Evolutionary conservation across 192 early-diverging fungal genomes (phyloP).

Genomic region (Backusella psychrophila): DNA sequence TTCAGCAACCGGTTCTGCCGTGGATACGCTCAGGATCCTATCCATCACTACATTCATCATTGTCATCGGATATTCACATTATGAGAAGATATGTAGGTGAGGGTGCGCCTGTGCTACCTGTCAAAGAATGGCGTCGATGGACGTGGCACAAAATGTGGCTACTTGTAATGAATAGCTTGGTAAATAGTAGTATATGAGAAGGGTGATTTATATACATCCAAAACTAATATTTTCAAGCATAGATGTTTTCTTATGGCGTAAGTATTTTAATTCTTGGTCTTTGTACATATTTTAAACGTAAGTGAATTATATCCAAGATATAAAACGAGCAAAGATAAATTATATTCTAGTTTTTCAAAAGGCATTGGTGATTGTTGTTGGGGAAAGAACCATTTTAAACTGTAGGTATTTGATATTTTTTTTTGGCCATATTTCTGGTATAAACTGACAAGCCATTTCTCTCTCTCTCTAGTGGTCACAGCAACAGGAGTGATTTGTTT

Average conservation of each 20-base stretch:
- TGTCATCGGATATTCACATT: not conserved
- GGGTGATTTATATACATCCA: not conserved
- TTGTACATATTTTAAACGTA: not conserved
- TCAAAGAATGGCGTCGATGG: slow-evolving; percentile 26
- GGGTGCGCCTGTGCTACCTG: not conserved
- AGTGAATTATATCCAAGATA: not conserved
- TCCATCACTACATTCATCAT: not conserved
- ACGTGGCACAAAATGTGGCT: slow-evolving; percentile 37
- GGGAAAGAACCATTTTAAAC: slow-evolving; percentile 12
- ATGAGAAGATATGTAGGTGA: not conserved
- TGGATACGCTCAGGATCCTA: not conserved
- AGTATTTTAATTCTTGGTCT: not conserved
- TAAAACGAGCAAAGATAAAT: too few species aligned
- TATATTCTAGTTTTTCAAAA: not conserved
- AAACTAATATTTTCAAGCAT: not conserved
- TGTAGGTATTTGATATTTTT: not conserved
- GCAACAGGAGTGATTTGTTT: not conserved
- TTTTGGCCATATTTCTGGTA: not conserved
- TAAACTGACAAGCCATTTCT: too few species aligned
- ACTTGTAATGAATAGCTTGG: slow-evolving; percentile 35
- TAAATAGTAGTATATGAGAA: slow-evolving; percentile 3
- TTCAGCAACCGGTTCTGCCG: not conserved
- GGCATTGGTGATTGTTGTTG: slow-evolving; percentile 14
- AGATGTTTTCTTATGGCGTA: not conserved
- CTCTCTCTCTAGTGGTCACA: not conserved